Evolutionary conservation across 345 rosid species (phyloP).

Genomic region (Linum usitatissimum): DNA sequence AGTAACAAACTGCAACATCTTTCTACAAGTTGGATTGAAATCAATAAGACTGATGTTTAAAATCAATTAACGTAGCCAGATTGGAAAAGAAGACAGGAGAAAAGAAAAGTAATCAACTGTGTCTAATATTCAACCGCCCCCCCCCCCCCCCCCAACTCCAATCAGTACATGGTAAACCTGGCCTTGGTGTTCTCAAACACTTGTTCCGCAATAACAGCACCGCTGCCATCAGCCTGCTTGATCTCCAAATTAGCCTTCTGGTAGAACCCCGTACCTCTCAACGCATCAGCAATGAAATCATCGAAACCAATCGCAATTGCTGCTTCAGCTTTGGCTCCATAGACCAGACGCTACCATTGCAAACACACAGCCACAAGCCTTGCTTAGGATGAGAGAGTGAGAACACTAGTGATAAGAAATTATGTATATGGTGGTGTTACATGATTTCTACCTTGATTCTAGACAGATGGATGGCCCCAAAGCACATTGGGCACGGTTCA

Average conservation of each 20-base stretch:
- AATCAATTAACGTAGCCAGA: not conserved
- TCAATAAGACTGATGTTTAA: not conserved
- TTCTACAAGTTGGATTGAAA: not conserved
- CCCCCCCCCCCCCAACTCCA: no score
- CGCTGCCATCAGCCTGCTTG: slow-evolving; percentile 60
- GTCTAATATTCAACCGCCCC: not conserved
- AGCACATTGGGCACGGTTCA: slow-evolving; percentile 83
- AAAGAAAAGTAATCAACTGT: not conserved
- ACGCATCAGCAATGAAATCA: slow-evolving; percentile 64
- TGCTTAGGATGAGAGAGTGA: no score
- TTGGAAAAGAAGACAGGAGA: not conserved
- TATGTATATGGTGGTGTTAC: no score
- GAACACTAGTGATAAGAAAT: no score
- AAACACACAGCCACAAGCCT: not conserved
- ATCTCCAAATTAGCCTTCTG: slow-evolving; percentile 73
- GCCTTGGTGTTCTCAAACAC: slow-evolving; percentile 81
- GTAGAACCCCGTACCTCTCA: slow-evolving; percentile 55
- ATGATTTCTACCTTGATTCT: slow-evolving; percentile 41
- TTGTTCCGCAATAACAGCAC: slow-evolving; percentile 71
- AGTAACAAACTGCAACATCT: not conserved
- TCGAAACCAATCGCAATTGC: slow-evolving; percentile 83
- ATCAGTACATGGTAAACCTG: slow-evolving; percentile 62
- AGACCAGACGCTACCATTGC: slow-evolving; percentile 49
- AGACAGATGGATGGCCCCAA: slow-evolving; percentile 71
- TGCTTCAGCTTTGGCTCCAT: slow-evolving; percentile 81